Conservation (phyloP, 2,329 filamentous ascomycete species). For the Zymoseptoria passerinii region DNA sequence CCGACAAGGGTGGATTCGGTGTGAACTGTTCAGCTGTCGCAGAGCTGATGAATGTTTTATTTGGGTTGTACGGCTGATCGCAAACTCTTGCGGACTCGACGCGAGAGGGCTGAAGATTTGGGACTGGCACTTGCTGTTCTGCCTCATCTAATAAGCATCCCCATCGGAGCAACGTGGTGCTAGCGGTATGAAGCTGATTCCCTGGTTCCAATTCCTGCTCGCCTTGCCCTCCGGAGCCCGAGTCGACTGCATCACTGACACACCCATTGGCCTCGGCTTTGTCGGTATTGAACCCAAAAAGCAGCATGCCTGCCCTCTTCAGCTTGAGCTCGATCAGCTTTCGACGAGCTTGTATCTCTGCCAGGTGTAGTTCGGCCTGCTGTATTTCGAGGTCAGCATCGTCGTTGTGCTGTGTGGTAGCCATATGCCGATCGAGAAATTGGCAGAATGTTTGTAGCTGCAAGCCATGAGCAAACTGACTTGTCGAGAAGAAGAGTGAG, state of each 20-base stretch:
- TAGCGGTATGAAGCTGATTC: no score
- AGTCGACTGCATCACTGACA: neutral
- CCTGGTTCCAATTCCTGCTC: no score
- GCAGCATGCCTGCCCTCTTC: neutral
- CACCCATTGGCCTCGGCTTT: neutral
- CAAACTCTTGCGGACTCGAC: slow-evolving; percentile 79
- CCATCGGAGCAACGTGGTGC: no score
- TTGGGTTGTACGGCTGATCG: slow-evolving; percentile 74
- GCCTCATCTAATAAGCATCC: no score
- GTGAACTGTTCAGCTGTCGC: slow-evolving; percentile 53
- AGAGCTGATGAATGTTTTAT: slow-evolving; percentile 33
- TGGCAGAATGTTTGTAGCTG: neutral
- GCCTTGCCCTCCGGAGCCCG: neutral
- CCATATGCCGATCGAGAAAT: neutral
- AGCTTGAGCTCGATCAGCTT: neutral
- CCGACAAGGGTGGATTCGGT: slow-evolving; percentile 48
- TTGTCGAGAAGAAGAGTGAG: neutral
- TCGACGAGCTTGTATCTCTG: neutral
- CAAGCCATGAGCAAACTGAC: neutral
- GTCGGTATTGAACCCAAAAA: neutral
- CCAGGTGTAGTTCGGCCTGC: neutral
- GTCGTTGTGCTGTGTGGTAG: neutral
- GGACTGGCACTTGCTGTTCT: slow-evolving; percentile 24
- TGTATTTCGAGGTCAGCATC: neutral
- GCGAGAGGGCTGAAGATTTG: slow-evolving; percentile 62